Conservation (phyloP, 2,329 filamentous ascomycete species). For the Apiospora koreana region DNA sequence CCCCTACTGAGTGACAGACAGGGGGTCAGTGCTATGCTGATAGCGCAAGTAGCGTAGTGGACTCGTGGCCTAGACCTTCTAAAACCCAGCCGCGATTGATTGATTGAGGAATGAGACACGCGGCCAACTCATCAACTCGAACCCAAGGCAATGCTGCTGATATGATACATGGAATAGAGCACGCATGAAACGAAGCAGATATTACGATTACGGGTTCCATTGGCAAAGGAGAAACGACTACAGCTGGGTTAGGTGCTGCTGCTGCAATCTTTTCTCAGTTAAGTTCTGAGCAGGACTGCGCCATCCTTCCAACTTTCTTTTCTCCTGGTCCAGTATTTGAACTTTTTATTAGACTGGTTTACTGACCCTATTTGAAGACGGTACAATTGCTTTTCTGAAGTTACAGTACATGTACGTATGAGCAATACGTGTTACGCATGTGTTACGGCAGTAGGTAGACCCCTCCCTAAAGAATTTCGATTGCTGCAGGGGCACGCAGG, state of each 20-base stretch:
- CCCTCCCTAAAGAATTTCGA: neutral
- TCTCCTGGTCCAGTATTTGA: neutral
- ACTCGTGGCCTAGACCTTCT: conserved; percentile 6
- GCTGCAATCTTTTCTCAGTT: neutral
- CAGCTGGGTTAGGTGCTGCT: neutral
- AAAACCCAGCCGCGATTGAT: neutral
- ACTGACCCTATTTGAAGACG: neutral
- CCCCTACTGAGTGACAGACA: neutral
- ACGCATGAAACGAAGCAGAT: neutral
- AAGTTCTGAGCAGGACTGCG: neutral
- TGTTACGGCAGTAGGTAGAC: neutral
- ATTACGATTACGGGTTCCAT: neutral
- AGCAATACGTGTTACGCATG: neutral
- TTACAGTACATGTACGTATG: no score
- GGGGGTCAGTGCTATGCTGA: conserved; percentile 2
- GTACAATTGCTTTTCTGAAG: neutral
- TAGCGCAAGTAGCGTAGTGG: neutral
- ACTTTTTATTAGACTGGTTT: neutral
- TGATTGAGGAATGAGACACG: neutral
- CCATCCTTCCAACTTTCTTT: neutral
- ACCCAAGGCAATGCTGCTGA: neutral
- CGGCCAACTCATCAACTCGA: neutral
- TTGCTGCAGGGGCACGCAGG: conserved; percentile 1
- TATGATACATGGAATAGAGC: neutral
- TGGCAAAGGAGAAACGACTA: neutral